These are phyloP conservation scores for Macrotyloma uniflorum DNA, from an alignment of 306 rosid genomes.

Conservation along the genomic window DNA sequence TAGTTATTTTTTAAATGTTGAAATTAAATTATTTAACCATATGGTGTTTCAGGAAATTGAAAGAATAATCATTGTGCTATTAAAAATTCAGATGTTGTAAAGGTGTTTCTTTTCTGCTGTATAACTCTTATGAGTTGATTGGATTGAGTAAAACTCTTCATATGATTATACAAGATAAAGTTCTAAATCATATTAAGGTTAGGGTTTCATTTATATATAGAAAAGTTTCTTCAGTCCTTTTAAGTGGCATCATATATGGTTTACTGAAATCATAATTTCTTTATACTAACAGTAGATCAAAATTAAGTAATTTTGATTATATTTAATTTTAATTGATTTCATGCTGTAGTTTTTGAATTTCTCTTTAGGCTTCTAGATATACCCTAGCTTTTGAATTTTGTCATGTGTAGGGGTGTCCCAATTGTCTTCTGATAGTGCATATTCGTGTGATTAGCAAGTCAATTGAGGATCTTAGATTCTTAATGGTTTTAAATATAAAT, in stretches of 20 bases:
- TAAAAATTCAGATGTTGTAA: neutral
- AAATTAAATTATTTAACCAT: neutral
- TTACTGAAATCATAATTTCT: neutral
- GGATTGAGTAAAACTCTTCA: neutral
- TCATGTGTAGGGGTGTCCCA: conserved; percentile 6
- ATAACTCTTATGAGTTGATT: neutral
- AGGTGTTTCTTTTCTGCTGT: neutral
- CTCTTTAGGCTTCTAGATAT: conserved; percentile 1
- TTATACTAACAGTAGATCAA: neutral
- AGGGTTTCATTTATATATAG: neutral
- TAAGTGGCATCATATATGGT: neutral
- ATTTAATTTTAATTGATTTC: neutral
- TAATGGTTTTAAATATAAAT: conserved; percentile 21
- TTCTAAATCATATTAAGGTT: neutral
- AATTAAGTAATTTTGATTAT: neutral
- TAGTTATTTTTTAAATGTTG: neutral
- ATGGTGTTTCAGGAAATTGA: neutral
- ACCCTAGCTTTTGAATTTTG: conserved; percentile 5
- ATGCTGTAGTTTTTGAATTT: neutral
- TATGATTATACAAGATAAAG: neutral
- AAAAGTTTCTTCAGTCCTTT: neutral
- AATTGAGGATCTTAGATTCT: conserved; percentile 10
- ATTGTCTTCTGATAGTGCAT: neutral
- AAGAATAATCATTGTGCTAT: neutral
- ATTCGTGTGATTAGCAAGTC: neutral